Percentiles rank a stretch among this genome's conserved stretches.
These are phyloP conservation scores for Metschnikowia picachoensis DNA, from an alignment of 805 yeast genomes.

Conservation along the genomic window DNA sequence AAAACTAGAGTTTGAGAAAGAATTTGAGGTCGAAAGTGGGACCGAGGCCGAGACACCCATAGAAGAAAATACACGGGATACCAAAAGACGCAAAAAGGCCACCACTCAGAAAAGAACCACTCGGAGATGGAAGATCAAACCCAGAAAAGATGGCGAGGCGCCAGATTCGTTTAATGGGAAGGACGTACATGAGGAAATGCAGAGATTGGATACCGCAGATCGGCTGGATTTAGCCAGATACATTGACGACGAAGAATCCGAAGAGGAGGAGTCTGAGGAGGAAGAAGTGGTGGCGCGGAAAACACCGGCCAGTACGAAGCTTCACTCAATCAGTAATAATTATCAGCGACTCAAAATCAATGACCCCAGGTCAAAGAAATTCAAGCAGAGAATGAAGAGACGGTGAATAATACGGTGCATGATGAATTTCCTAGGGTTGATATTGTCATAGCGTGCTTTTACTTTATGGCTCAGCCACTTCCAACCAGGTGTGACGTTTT, in stretches of 20 bases:
- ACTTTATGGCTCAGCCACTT: too few relatives aligned
- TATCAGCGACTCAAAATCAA: conserved; percentile 52
- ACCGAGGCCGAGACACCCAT: conserved; percentile 2
- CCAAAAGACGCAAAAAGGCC: conserved; percentile 22
- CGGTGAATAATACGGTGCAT: conserved; percentile 7
- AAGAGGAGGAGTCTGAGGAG: conserved; percentile 13
- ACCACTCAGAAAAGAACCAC: conserved; percentile 53
- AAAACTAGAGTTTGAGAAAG: conserved; percentile 15
- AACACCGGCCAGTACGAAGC: conserved; percentile 12
- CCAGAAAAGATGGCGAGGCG: conserved; percentile 23
- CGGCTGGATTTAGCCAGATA: conserved; percentile 21
- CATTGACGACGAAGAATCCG: conserved; percentile 15
- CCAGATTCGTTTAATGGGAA: conserved; percentile 32
- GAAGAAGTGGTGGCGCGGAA: conserved; percentile 16
- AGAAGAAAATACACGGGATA: neutral
- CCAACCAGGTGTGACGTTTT: too few relatives aligned
- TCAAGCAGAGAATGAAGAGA: conserved; percentile 39
- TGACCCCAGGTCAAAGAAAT: conserved; percentile 38
- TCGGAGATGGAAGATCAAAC: conserved; percentile 47
- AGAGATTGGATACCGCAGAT: conserved; percentile 30
- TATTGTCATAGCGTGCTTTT: too few relatives aligned
- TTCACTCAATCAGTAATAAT: conserved; percentile 42
- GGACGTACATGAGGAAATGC: conserved; percentile 42
- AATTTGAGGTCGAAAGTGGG: conserved; percentile 9
- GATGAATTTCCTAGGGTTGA: neutral